Evolutionary conservation across 805 yeast species (phyloP), one percentile per base, ranked within the genome.

Genomic region (Schwanniomyces polymorphus): DNA sequence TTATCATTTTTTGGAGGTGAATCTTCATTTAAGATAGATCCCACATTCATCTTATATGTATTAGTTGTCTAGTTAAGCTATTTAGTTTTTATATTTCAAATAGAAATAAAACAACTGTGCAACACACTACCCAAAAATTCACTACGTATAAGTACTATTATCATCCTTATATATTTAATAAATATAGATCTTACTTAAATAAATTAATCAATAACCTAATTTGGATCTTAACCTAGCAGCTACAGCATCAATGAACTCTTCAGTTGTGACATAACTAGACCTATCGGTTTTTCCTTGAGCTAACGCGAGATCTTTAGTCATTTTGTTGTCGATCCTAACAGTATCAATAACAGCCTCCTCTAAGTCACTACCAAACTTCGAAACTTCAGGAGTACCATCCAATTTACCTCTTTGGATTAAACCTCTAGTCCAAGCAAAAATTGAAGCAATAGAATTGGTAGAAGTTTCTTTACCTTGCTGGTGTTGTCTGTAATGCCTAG

Each of bases 391-490:
- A 38, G 97, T 91, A 44, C 72, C 70, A 68, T 92, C 98, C 50
- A 92, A 76, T 62, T 79, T 84, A 59, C 97, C 98, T 74, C 98
- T 87, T 75, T 91, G 97, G 54, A 84, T 82, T 43, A 92, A 71
- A 63, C 98, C 98, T 63, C 96, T 85, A 31, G 96, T 79, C 98
- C 98, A 92, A 27, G 98, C 98, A 64, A 86, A 92, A 57, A 92
- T 92, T 11, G 97, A 91, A 3, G 98, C 98, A 69, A 92, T 92
- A 14, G 97, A 91, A 74, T 92, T 92, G 48, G 98, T 92, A 6
- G 97, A 89, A 16, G 98, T 92, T 74, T 91, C 97, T 68, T 91
- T 88, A 56, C 98, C 98, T 72, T 87, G 88, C 75, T 92, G 97
- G 72, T 89, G 90, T 72, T 86, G 94, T 76, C 97, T 87, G 76